A percentile compares a stretch with the other conserved stretches of the same genome.
Conservation (phyloP, 805 yeast species). For the Kodamaea hsintzibuensis region DNA sequence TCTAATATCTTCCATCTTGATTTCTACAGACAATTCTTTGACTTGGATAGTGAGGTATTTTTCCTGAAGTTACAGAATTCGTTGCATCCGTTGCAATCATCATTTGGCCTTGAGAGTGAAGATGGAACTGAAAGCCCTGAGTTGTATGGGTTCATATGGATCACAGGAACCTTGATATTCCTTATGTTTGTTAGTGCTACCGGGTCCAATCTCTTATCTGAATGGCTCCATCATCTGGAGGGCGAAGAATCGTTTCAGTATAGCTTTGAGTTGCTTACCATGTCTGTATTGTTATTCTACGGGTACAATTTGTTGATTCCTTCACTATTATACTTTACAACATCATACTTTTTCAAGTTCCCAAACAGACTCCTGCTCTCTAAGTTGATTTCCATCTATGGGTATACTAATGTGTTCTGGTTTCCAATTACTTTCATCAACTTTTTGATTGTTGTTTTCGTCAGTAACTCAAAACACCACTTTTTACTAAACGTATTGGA, state of each 20-base stretch:
- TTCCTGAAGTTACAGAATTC: conserved; percentile 53
- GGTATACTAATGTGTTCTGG: conserved; percentile 85
- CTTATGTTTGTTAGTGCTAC: conserved; percentile 76
- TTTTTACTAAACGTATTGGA: conserved; percentile 51
- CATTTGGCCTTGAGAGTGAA: conserved; percentile 21
- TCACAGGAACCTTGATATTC: conserved; percentile 77
- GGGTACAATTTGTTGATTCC: conserved; percentile 78
- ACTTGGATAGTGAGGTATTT: conserved; percentile 67
- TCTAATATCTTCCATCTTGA: conserved; percentile 54
- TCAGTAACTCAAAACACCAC: conserved; percentile 33
- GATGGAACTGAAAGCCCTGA: conserved; percentile 51
- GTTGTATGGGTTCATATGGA: conserved; percentile 89
- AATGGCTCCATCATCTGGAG: conserved; percentile 46
- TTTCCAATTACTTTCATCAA: conserved; percentile 72
- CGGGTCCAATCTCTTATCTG: conserved; percentile 62
- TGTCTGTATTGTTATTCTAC: conserved; percentile 69
- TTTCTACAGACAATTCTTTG: conserved; percentile 67
- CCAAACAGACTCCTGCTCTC: conserved; percentile 50
- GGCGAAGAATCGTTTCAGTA: conserved; percentile 48
- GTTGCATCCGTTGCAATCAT: conserved; percentile 51
- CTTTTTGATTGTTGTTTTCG: conserved; percentile 56
- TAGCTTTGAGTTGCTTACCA: conserved; percentile 60
- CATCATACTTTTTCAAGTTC: conserved; percentile 57
- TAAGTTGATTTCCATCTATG: conserved; percentile 71
- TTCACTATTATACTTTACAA: conserved; percentile 46